Base-by-base conservation (phyloP, 768 basidiomycete genomes). In the Termitomyces sp. region DNA sequence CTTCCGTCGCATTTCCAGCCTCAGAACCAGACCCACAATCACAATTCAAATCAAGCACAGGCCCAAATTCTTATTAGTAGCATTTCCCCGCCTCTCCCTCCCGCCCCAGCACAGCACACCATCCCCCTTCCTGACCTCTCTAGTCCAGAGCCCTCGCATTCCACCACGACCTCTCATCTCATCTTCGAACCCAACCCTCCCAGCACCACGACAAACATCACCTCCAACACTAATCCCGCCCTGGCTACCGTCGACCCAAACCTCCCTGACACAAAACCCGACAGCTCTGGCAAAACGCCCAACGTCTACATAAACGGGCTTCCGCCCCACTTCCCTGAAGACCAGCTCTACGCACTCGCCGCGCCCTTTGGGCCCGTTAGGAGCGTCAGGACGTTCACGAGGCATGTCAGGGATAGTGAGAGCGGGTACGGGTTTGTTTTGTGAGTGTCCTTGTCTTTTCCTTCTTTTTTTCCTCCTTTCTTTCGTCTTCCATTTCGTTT, bases 251-350 rank as follows among this genome's bases (percentile, higher is more conserved):
- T 20, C 8, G 33, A 36, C 27, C 50, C 18, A 41, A 16, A 44
- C 22, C 39, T 53, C n/a, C 34, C 47, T 6, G 60, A 59, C 41
- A 33, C 51, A 8, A 54, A 59, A 20, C 46, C 30, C 0, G 34
- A 57, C 44, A 61, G 58, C 16, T 31, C 61, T 0, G 65, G 72
- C 55, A 81, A 79, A 67, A 85, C 88, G 1, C 89, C 91, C 0
- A 93, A 93, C 65, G 88, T 93, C 0, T 93, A 93, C 69, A 92
- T 93, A 74, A 93, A 93, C 66, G 91, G 91, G 13, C 80, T 94
- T 16, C 91, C 90, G 2, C 88, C 91, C 5, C 85, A 91, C 72
- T 93, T 83, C 66, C 85, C 89, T 0, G 91, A 93, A 66, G 90
- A 91, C 60, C 82, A 91, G 61, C 77, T 94, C 44, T 86, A 85